These are phyloP conservation scores for Austroboletus olivaceoglutinosus DNA, from an alignment of 1,284 basidiomycete species.

Conservation along the genomic window DNA sequence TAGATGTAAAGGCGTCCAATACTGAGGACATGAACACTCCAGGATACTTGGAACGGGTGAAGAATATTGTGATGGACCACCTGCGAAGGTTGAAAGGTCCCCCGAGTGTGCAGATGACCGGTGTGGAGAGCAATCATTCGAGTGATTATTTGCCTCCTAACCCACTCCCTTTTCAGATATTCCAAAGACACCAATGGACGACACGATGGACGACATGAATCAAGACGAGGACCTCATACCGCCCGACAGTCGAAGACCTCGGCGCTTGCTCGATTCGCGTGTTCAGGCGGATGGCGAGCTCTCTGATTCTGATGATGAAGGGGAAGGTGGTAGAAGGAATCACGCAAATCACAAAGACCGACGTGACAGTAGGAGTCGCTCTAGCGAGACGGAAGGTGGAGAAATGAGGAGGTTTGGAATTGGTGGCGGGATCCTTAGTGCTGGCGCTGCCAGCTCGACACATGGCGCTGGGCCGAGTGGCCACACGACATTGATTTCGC, in stretches of 20 bases:
- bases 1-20: conserved; percentile 96
- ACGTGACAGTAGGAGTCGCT: conserved; percentile 38
- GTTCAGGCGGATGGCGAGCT: conserved; percentile 78
- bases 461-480: conserved; percentile 74
- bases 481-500: conserved; percentile 48
- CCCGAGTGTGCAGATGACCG: conserved; percentile 86
- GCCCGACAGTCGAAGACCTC: conserved; percentile 70
- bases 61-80: conserved; percentile 90
- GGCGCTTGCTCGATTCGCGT: conserved; percentile 67
- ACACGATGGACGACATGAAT: conserved; percentile 71
- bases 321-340: conserved; percentile 73
- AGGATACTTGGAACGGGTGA: conserved; percentile 92
- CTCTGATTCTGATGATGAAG: conserved; percentile 86
- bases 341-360: conserved; percentile 57
- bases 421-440: conserved; percentile 65
- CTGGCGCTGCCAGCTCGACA: conserved; percentile 50
- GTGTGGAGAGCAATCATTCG: conserved; percentile 40
- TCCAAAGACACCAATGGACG: conserved; percentile 78
- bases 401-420: conserved; percentile 61
- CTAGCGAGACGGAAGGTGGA: conserved; percentile 37
- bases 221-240: conserved; percentile 80
- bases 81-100: conserved; percentile 81
- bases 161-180: conserved; percentile 50
- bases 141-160: background rate
- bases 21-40: conserved; percentile 95